Evolutionary conservation across 2,329 filamentous ascomycete species (phyloP), one percentile per base, ranked within the genome.

Genomic region (Colletotrichum zoysiae): DNA sequence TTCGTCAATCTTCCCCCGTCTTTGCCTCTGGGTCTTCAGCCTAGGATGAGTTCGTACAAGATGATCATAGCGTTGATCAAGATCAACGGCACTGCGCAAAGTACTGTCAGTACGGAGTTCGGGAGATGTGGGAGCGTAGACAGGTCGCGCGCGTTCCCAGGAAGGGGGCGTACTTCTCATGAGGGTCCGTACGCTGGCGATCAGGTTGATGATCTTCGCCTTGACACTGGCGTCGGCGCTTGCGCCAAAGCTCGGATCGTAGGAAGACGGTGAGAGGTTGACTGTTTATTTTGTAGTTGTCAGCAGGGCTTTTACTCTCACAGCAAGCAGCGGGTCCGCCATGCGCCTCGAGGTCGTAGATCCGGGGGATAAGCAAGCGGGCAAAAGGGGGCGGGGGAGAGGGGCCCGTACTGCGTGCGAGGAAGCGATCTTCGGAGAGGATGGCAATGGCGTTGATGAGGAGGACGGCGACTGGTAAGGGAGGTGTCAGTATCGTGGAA

Each of bases 391-490:
- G 35, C 30, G 5, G n/a, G 55, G 35, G 59, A 46, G n/a, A 55
- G 40, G 59, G 46, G 35, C 44, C 73, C 82, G 75, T 79, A 84
- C 82, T 97, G 76, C 81, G 92, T 84, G 92, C 83, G 76, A 97
- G 93, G 82, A 97, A 97, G 74, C 95, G 92, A 84, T 97, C 95
- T 89, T 97, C 95, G 77, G 94, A 97, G 75, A 98, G 92, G 79
- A 98, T 91, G 74, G 95, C 94, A 80, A 98, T 92, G 76, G 94
- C 94, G 83, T 99, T 99, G 83, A 96, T 91, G 80, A 98, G 89
- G 78, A 98, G 93, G 80, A 97, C 87, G 76, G 90, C 88, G 76
- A 95, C 93, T 81, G 12, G 18, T 35, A 26, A 42, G 38, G n/a
- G 20, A 44, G 26, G 26, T 48, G 59, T 71, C 35, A 71, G 69